A percentile compares a stretch with the other conserved stretches of the same genome.
Evolutionary conservation across 1,139 yeast species (phyloP).

Genomic region (Yamadazyma epiphylla): DNA sequence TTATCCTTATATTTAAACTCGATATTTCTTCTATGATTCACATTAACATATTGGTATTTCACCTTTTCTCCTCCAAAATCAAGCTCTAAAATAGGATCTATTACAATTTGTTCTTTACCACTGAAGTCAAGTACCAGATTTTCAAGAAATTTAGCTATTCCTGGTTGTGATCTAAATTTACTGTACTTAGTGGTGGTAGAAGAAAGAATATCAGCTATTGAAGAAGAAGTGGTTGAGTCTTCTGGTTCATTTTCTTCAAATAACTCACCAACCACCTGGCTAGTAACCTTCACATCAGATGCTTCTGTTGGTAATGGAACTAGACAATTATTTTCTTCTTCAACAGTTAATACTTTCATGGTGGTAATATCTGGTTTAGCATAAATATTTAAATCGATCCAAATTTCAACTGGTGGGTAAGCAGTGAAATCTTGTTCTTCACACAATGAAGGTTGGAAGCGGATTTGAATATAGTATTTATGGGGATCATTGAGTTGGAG

Average conservation of each 20-base stretch:
- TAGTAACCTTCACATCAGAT: slow-evolving; percentile 45
- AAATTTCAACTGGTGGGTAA: slow-evolving; percentile 53
- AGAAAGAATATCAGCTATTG: slow-evolving; percentile 14
- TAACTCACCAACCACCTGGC: slow-evolving; percentile 36
- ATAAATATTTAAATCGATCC: slow-evolving; percentile 42
- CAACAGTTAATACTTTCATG: slow-evolving; percentile 42
- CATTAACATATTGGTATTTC: slow-evolving; percentile 40
- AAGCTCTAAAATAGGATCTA: slow-evolving; percentile 37
- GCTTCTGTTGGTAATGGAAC: slow-evolving; percentile 37
- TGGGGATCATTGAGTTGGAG: slow-evolving; percentile 29
- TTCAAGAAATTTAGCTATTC: slow-evolving; percentile 37
- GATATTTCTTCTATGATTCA: slow-evolving; percentile 41
- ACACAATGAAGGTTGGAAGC: slow-evolving; percentile 44
- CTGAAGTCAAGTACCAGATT: slow-evolving; percentile 37
- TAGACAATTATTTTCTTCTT: slow-evolving; percentile 40
- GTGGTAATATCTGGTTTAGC: slow-evolving; percentile 38
- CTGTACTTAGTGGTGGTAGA: slow-evolving; percentile 30
- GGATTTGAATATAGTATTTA: slow-evolving; percentile 40
- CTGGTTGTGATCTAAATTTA: slow-evolving; percentile 41
- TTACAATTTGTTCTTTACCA: slow-evolving; percentile 28
- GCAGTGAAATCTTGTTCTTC: slow-evolving; percentile 17
- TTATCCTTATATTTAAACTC: slow-evolving; percentile 33
- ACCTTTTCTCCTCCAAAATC: slow-evolving; percentile 31
- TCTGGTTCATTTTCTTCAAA: slow-evolving; percentile 11
- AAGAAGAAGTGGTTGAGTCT: not conserved